Conservation (phyloP, 2,329 filamentous ascomycete genomes). For the Colletotrichum destructivum region DNA sequence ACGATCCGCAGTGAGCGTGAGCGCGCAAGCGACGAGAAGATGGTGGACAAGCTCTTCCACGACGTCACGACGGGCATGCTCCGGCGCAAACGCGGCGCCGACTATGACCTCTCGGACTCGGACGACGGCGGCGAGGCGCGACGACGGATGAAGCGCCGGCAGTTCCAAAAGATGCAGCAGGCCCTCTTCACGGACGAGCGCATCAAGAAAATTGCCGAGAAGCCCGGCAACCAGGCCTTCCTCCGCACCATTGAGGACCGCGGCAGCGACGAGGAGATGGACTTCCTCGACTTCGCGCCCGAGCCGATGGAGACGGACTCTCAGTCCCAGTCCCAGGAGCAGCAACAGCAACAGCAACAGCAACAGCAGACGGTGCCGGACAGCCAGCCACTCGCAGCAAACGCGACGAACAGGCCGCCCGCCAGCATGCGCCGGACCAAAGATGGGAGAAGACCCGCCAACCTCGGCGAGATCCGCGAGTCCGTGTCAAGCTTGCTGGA, state of each 20-base stretch:
- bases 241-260: conserved; percentile 90
- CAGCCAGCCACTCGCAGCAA: conserved; percentile 63
- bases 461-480: conserved; percentile 85
- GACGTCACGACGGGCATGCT: conserved; percentile 93
- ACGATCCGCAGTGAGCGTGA: conserved; percentile 76
- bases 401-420: conserved; percentile 65
- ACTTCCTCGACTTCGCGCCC: conserved; percentile 73
- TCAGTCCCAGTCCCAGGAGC: conserved; percentile 50
- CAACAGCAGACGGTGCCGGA: conserved; percentile 61
- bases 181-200: conserved; percentile 90
- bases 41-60: conserved; percentile 91
- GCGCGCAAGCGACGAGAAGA: conserved; percentile 85
- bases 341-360: conserved; percentile 46
- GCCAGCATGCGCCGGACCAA: conserved; percentile 75
- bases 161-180: conserved; percentile 93
- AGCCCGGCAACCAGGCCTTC: conserved; percentile 92
- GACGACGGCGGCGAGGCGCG: conserved; percentile 88
- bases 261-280: conserved; percentile 81
- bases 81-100: conserved; percentile 85
- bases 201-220: conserved; percentile 89
- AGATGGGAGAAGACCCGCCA: conserved; percentile 77
- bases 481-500: conserved; percentile 89
- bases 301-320: conserved; percentile 50
- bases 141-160: conserved; percentile 84
- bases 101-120: conserved; percentile 89